These are phyloP conservation scores for Malus hybrid DNA, from an alignment of 331 rosid species.

Conservation along the genomic window DNA sequence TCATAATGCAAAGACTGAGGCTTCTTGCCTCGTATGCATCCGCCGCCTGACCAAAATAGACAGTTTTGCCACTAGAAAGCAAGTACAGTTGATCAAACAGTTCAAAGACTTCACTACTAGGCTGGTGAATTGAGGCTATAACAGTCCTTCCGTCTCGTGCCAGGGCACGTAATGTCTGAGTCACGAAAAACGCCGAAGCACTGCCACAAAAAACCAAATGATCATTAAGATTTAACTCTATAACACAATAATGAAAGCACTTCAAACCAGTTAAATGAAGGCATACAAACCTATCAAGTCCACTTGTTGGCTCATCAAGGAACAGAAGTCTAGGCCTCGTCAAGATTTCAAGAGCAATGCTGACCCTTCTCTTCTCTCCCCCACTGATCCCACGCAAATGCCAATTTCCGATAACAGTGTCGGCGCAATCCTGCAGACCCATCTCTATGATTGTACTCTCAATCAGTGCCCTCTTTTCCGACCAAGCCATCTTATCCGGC, in stretches of 20 bases:
- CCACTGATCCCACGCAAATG: conserved; percentile 95
- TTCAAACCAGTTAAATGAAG: neutral
- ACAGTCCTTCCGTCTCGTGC: conserved; percentile 95
- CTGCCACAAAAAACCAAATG: conserved; percentile 35
- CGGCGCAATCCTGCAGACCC: conserved; percentile 98
- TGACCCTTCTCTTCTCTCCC: conserved; percentile 92
- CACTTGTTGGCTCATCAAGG: conserved; percentile 98
- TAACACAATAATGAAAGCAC: neutral
- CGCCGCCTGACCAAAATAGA: conserved; percentile 83
- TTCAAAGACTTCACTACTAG: conserved; percentile 98
- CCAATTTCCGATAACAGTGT: conserved; percentile 93
- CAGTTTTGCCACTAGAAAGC: conserved; percentile 96
- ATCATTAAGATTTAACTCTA: neutral
- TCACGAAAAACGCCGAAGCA: conserved; percentile 97
- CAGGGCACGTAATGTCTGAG: conserved; percentile 77
- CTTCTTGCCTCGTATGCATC: conserved; percentile 80
- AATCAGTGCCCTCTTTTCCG: conserved; percentile 66
- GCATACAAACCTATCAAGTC: conserved; percentile 65
- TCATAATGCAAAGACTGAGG: neutral
- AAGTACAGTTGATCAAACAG: conserved; percentile 82
- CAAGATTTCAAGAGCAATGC: conserved; percentile 87
- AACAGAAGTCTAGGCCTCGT: conserved; percentile 87
- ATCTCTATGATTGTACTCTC: conserved; percentile 84
- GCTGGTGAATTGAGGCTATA: conserved; percentile 94
- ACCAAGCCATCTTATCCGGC: conserved; percentile 71